Conservation (phyloP, 169 alveolate species). For the Plasmodium blacklocki region DNA sequence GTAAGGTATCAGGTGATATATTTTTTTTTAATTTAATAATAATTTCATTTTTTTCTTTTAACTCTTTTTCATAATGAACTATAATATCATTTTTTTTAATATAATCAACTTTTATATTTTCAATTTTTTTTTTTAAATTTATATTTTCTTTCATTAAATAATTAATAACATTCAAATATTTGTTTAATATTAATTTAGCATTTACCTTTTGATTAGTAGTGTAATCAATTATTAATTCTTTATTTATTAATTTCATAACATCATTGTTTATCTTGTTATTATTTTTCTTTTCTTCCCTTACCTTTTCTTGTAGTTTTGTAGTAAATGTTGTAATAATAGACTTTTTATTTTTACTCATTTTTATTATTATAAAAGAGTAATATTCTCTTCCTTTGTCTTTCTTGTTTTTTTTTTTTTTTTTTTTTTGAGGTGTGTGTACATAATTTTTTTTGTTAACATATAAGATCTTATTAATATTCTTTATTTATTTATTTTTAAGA, state of each 20-base stretch:
- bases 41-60: constrained; percentile 61
- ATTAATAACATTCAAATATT: constrained; percentile 49
- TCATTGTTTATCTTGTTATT: constrained; percentile 33
- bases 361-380: neutral
- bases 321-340: constrained; percentile 4
- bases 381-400: neutral
- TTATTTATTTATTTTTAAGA: neutral
- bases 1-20: neutral
- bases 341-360: constrained; percentile 41
- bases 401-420: neutral
- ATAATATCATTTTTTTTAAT: constrained; percentile 32
- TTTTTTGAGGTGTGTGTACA: too few relatives aligned
- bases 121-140: constrained; percentile 63
- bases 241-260: constrained; percentile 56
- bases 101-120: constrained; percentile 16
- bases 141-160: constrained; percentile 63
- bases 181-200: constrained; percentile 47
- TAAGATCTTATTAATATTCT: neutral
- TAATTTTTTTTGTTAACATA: too few relatives aligned
- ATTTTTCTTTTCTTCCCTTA: constrained; percentile 18
- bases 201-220: constrained; percentile 61
- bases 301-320: constrained; percentile 50
- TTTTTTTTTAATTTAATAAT: constrained; percentile 20
- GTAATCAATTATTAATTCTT: constrained; percentile 56
- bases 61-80: constrained; percentile 47